Conservation (phyloP, 495 filamentous ascomycete genomes). For the Glutinoglossum americanum region DNA sequence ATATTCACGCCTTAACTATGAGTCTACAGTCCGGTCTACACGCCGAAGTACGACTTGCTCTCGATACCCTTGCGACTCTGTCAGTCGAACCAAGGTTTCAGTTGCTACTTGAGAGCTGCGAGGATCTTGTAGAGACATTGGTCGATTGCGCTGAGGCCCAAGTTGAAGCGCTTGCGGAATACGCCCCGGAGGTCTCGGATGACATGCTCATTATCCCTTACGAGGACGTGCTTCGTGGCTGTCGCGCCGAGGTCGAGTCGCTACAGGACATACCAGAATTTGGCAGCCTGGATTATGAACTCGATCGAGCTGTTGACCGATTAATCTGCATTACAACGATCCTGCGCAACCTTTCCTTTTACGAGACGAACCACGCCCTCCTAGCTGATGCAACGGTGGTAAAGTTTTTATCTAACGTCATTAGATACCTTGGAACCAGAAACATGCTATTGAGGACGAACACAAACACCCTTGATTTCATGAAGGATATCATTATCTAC, state of each 20-base stretch:
- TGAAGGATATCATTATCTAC: slow-evolving; percentile 83
- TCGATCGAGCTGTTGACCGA: slow-evolving; percentile 70
- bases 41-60: slow-evolving; percentile 64
- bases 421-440: slow-evolving; percentile 76
- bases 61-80: slow-evolving; percentile 61
- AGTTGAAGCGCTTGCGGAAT: slow-evolving; percentile 53
- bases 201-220: slow-evolving; percentile 60
- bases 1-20: slow-evolving; percentile 79
- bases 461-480: slow-evolving; percentile 73
- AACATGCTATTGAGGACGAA: slow-evolving; percentile 63
- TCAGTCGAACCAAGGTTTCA: slow-evolving; percentile 38
- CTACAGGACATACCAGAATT: slow-evolving; percentile 50
- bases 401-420: slow-evolving; percentile 57
- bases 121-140: slow-evolving; percentile 71
- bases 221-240: slow-evolving; percentile 66
- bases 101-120: slow-evolving; percentile 51
- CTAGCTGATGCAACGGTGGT: slow-evolving; percentile 57
- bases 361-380: slow-evolving; percentile 44
- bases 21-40: slow-evolving; percentile 83
- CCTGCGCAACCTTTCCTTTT: slow-evolving; percentile 78
- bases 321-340: slow-evolving; percentile 84
- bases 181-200: slow-evolving; percentile 66
- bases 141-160: slow-evolving; percentile 83
- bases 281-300: slow-evolving; percentile 57
- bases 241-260: slow-evolving; percentile 43